These are phyloP conservation scores for Neurospora sp. DNA, from an alignment of 495 filamentous ascomycete genomes.

Conservation along the genomic window DNA sequence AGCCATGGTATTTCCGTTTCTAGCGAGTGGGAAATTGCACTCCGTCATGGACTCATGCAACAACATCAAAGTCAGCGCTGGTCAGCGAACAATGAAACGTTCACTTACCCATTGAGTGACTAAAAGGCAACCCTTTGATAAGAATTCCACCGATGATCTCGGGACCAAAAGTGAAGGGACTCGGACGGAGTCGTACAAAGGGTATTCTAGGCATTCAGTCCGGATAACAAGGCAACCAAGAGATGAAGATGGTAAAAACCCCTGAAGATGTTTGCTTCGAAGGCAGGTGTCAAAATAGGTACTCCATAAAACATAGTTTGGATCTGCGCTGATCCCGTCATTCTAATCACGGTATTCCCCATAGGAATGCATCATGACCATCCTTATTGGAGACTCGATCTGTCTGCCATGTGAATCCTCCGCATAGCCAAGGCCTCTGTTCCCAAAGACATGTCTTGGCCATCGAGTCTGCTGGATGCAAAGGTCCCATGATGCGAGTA, in stretches of 20 bases:
- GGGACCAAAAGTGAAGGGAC: neutral
- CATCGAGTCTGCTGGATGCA: neutral
- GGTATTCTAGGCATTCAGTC: neutral
- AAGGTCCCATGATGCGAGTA: neutral
- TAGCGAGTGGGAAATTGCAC: neutral
- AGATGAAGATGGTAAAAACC: neutral
- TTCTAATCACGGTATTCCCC: neutral
- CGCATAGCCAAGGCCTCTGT: neutral
- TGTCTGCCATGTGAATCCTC: neutral
- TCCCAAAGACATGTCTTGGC: neutral
- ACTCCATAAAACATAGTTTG: neutral
- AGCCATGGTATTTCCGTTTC: neutral
- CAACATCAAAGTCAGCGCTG: neutral
- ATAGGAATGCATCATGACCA: neutral
- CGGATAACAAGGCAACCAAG: neutral
- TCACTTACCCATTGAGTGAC: neutral
- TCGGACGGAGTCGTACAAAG: neutral
- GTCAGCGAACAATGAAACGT: neutral
- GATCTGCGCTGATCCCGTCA: neutral
- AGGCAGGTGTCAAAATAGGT: neutral
- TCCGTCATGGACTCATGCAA: neutral
- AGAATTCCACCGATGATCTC: neutral
- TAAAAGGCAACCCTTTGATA: neutral
- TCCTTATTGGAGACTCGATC: neutral
- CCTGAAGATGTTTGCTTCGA: neutral